Conservation (phyloP, 345 rosid species). For the Xanthoceras sorbifolium region DNA sequence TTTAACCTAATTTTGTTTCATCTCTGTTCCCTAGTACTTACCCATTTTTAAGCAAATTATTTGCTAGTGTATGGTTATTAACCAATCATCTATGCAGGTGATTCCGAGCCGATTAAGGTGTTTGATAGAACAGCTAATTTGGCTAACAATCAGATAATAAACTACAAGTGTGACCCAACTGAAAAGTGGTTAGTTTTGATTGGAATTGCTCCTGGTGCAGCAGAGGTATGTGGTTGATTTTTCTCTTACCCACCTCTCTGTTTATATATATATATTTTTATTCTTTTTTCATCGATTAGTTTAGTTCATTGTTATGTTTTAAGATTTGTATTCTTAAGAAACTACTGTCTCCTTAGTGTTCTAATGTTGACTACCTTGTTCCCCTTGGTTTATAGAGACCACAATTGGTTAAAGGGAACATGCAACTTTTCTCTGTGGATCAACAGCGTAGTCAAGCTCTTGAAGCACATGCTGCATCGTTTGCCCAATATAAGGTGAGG, state of each 20-base stretch:
- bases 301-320: neutral
- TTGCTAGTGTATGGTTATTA: constrained; percentile 13
- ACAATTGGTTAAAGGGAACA: constrained; percentile 89
- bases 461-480: constrained; percentile 99
- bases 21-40: constrained; percentile 8
- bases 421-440: constrained; percentile 94
- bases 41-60: constrained; percentile 1
- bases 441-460: constrained; percentile 99
- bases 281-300: neutral
- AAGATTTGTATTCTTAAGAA: neutral
- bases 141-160: constrained; percentile 91
- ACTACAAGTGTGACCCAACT: constrained; percentile 88
- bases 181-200: constrained; percentile 98
- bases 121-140: constrained; percentile 96
- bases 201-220: constrained; percentile 97
- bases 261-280: neutral
- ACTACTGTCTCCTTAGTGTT: neutral
- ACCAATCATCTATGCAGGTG: constrained; percentile 51
- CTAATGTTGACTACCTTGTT: constrained; percentile 15
- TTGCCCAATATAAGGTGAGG: constrained; percentile 81
- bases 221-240: constrained; percentile 64
- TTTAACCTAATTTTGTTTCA: constrained; percentile 18
- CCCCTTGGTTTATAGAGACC: constrained; percentile 56
- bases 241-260: neutral
- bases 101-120: constrained; percentile 93